Percentiles rank a stretch among this genome's conserved stretches.
Conservation (phyloP, 2,329 filamentous ascomycete species). For the Neofusicoccum sp. region DNA sequence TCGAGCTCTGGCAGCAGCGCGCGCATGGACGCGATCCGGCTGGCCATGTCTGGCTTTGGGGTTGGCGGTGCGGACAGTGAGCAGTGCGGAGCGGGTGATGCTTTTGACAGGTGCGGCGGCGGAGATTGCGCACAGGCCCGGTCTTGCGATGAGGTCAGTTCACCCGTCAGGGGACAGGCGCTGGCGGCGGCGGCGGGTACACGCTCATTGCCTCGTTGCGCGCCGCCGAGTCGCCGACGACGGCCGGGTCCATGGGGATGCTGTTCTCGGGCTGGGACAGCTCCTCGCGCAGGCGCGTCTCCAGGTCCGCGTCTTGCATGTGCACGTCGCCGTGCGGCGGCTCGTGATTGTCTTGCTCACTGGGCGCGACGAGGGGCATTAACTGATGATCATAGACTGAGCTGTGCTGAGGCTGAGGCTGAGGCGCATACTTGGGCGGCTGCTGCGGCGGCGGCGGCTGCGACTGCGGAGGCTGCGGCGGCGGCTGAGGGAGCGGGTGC, state of each 20-base stretch:
- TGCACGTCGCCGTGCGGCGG: constrained; percentile 7
- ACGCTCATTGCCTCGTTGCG: constrained; percentile 9
- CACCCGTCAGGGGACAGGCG: constrained; percentile 14
- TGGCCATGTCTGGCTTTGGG: constrained; percentile 29
- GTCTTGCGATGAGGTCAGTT: constrained; percentile 12
- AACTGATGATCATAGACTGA: constrained; percentile 8
- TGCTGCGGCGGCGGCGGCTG: background rate
- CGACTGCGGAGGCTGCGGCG: background rate
- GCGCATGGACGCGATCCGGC: constrained; percentile 26
- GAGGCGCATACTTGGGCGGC: constrained; percentile 15
- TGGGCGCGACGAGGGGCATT: constrained; percentile 8
- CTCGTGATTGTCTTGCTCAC: constrained; percentile 10
- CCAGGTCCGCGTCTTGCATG: constrained; percentile 10
- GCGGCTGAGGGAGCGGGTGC: background rate
- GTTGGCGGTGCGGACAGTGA: background rate
- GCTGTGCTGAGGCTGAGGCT: constrained; percentile 14
- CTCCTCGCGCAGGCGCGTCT: background rate
- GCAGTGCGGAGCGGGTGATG: background rate
- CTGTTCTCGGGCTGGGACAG: constrained; percentile 7
- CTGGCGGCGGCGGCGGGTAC: constrained; percentile 16
- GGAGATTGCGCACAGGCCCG: constrained; percentile 15
- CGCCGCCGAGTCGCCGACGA: constrained; percentile 8
- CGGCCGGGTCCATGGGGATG: constrained; percentile 3
- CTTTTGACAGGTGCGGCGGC: constrained; percentile 3
- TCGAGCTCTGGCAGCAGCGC: constrained; percentile 33